Evolutionary conservation across 2,329 filamentous ascomycete species (phyloP), one percentile per base, ranked within the genome.

Genomic region (Aureobasidium musti): DNA sequence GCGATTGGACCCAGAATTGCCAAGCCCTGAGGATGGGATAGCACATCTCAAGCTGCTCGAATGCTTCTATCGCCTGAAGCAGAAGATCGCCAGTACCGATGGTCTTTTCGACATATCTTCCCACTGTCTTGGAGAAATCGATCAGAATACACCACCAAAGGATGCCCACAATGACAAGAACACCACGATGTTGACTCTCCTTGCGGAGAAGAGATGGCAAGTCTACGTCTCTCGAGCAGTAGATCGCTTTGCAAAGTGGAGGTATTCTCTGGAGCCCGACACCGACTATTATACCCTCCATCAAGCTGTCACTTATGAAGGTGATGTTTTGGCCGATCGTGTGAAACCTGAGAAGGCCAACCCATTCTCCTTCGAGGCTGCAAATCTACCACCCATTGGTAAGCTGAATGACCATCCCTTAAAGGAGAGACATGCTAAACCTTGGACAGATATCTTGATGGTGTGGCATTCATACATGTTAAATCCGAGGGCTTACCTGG

Each of bases 401-500:
- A 75, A 74, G 81, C 73, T 5, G 30, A 30, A 11, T 7, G 4
- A 13, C 7, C 19, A 7, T n/a, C 11, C 56, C 65, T 11, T 17
- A 5, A 11, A 39, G 5, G 35, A 5, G 3, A 47, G 68, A 14
- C 37, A 19, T 64, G 26, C 35, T 72, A 64, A 71, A 71, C 43
- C 75, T 78, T 19, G 23, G 14, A 8, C 75, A 82, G 90, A 93
- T 77, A 85, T 93, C 0, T 77, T 92, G 23, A 90, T 93, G 88
- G 87, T 93, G 0, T 91, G 89, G 87, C 91, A 94, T 75, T 80
- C 89, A 0, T 90, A 91, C 72, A 89, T 91, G 85, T 84, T 94
- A 3, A 93, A 92, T 71, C 91, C 91, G 0, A 82, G 88, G 47
- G 81, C 80, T n/a, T 93, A 88, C 73, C 83, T 92, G 4, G 89